Evolutionary conservation across 345 rosid species (phyloP).

Genomic region (Sisymbrium altissimum): DNA sequence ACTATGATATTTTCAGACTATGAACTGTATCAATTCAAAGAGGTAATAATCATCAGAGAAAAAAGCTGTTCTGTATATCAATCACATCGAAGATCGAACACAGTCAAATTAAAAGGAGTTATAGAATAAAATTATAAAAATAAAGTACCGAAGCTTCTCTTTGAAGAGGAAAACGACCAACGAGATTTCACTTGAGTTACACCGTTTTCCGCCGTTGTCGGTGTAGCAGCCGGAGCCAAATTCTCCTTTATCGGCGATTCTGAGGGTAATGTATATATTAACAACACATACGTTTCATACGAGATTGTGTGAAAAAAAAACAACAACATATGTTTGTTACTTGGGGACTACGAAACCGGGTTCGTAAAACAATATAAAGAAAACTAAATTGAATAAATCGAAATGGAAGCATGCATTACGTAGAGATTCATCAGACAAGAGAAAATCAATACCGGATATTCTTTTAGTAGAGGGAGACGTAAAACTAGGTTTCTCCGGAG

Average conservation of each 20-base stretch:
- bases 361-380: not conserved
- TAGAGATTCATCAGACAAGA: not conserved
- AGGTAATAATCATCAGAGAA: no score
- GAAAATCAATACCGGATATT: not conserved
- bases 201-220: not conserved
- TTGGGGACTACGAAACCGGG: no score
- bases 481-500: not conserved
- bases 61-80: no score
- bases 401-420: not conserved
- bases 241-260: conserved; percentile 21
- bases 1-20: not conserved
- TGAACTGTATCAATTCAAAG: no score
- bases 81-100: no score
- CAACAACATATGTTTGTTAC: no score
- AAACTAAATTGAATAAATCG: not conserved
- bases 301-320: not conserved
- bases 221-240: not conserved
- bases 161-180: conserved; percentile 27
- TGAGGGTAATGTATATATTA: not conserved
- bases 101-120: no score
- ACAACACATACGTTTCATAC: not conserved
- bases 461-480: not conserved
- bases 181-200: conserved; percentile 11
- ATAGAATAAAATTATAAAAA: not conserved
- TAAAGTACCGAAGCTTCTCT: conserved; percentile 24